These are phyloP conservation scores for Exophiala mesophila DNA, from an alignment of 2,329 filamentous ascomycete species.

Conservation along the genomic window DNA sequence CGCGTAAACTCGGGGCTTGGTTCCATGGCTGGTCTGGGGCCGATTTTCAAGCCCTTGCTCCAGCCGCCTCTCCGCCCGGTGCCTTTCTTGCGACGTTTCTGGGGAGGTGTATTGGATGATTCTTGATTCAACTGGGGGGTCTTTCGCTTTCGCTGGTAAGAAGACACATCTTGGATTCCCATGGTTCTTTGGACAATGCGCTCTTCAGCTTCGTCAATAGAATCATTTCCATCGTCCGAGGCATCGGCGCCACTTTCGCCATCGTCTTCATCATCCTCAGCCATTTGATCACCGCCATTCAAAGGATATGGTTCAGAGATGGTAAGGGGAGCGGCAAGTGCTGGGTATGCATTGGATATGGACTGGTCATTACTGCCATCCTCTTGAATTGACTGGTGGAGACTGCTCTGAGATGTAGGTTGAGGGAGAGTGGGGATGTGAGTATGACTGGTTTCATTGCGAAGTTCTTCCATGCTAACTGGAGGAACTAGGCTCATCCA, in stretches of 20 bases:
- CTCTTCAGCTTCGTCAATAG: slow-evolving; percentile 9
- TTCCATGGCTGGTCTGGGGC: slow-evolving; percentile 43
- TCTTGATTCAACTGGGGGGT: neutral
- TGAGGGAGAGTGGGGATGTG: too few species aligned
- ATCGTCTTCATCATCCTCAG: neutral
- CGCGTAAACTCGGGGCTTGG: slow-evolving; percentile 46
- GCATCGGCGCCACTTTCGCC: neutral
- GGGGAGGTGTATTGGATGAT: neutral
- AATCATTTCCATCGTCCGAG: slow-evolving; percentile 8
- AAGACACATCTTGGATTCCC: neutral
- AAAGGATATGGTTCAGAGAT: too few species aligned
- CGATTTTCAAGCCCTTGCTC: slow-evolving; percentile 43
- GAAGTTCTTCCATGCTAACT: neutral
- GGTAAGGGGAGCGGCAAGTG: too few species aligned
- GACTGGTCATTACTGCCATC: too few species aligned
- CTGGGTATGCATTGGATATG: too few species aligned
- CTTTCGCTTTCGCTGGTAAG: neutral
- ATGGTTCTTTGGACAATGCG: neutral
- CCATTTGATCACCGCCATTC: too few species aligned
- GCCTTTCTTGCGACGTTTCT: slow-evolving; percentile 21
- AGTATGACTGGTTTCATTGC: too few species aligned
- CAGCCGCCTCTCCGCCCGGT: slow-evolving; percentile 30
- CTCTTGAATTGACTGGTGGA: too few species aligned
- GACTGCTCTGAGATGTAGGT: too few species aligned
- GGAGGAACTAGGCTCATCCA: neutral